These are phyloP conservation scores for Hymenoscyphus fructigenus DNA, from an alignment of 2,329 filamentous ascomycete species.

Conservation along the genomic window DNA sequence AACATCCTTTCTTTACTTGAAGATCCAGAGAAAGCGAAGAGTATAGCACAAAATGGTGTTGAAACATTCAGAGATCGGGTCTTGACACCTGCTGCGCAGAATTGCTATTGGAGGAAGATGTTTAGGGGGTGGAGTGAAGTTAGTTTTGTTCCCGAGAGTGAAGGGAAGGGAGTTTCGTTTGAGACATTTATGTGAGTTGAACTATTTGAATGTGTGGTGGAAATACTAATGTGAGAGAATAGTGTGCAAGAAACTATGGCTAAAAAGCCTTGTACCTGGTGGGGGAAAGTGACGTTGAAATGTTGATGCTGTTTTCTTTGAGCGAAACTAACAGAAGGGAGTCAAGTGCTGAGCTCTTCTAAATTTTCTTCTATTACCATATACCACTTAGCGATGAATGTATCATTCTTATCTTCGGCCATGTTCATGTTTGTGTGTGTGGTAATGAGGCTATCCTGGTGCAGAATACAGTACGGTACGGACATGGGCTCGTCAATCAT, in stretches of 20 bases:
- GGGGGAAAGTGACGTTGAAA: background rate
- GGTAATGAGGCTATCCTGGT: no score
- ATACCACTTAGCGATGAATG: background rate
- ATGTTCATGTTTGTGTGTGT: no score
- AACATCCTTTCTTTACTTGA: slow-evolving; percentile 43
- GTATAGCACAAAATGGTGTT: slow-evolving; percentile 42
- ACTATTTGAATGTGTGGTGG: background rate
- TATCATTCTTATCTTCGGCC: background rate
- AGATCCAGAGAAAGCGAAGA: slow-evolving; percentile 44
- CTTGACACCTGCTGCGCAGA: slow-evolving; percentile 53
- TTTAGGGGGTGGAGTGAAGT: slow-evolving; percentile 20
- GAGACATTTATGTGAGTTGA: slow-evolving; percentile 20
- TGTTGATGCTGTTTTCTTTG: background rate
- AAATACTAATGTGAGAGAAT: background rate
- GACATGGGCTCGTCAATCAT: background rate
- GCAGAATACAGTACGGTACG: no score
- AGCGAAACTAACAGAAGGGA: background rate
- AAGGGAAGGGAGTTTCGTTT: slow-evolving; percentile 19
- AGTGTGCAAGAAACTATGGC: background rate
- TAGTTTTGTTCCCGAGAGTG: slow-evolving; percentile 18
- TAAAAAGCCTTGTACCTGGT: background rate
- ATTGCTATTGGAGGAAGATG: slow-evolving; percentile 48
- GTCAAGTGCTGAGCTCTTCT: background rate
- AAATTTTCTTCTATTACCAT: background rate
- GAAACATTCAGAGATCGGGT: slow-evolving; percentile 45